Percentiles rank a stretch among this genome's conserved stretches.
These are phyloP conservation scores for Exophiala sideris DNA, from an alignment of 2,329 filamentous ascomycete genomes.

Conservation along the genomic window DNA sequence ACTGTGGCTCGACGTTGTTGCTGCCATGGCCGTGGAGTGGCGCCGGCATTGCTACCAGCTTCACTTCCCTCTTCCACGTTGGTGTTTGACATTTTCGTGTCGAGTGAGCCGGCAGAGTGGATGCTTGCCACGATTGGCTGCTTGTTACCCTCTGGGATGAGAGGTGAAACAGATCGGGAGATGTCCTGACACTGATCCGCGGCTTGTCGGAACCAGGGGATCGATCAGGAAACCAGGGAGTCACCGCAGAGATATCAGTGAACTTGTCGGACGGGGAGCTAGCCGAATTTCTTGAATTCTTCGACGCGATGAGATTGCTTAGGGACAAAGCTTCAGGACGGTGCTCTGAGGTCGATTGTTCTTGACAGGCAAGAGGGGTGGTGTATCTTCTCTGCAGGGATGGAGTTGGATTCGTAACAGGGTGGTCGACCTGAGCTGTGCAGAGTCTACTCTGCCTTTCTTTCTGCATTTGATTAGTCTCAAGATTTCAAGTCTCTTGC, in stretches of 20 bases:
- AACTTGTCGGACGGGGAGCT: constrained; percentile 6
- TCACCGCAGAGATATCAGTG: constrained; percentile 1
- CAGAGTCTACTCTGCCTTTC: constrained; percentile 14
- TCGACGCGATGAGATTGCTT: constrained; percentile 1
- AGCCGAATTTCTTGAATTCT: constrained; percentile 7
- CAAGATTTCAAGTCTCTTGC: not conserved
- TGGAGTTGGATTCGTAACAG: constrained; percentile 15
- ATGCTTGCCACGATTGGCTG: constrained; percentile 20
- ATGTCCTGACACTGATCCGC: constrained; percentile 13
- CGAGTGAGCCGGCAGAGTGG: constrained; percentile 9
- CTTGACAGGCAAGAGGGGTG: constrained; percentile 13
- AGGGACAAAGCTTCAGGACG: not conserved
- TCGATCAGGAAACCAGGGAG: not conserved
- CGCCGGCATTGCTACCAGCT: not conserved
- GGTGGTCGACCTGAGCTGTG: constrained; percentile 3
- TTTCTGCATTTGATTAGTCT: constrained; percentile 10
- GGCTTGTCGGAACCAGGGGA: not conserved
- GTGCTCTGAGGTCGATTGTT: constrained; percentile 7
- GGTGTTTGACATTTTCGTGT: constrained; percentile 14
- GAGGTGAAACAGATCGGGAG: constrained; percentile 16
- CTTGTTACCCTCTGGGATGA: constrained; percentile 18
- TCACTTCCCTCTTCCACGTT: constrained; percentile 1
- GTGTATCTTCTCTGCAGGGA: constrained; percentile 15
- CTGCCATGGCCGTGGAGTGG: not conserved
- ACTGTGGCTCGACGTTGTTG: constrained; percentile 1